phyloP scores from a whole-genome alignment of 2,329 filamentous ascomycete species.

The Microdochium nivale region DNA sequence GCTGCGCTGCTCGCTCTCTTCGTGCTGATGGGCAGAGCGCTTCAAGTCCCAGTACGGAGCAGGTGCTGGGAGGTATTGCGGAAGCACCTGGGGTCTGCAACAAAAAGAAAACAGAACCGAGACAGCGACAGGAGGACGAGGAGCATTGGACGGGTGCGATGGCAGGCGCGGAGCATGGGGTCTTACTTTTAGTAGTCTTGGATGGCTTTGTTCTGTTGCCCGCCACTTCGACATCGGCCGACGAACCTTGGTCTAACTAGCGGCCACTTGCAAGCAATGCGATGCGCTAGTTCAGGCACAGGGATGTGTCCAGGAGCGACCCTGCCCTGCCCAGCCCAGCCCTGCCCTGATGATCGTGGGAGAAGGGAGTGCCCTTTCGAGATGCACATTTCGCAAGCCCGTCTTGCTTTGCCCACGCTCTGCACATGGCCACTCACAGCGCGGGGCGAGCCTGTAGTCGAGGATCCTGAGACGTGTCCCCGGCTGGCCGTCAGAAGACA shows the following conservation, averaged over 20 bases:
- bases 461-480: no score
- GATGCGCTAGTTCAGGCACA: not conserved
- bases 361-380: no score
- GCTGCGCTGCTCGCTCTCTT: not conserved
- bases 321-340: not conserved
- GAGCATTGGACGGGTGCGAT: no score
- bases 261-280: not conserved
- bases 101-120: not conserved
- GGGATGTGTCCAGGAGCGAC: not conserved
- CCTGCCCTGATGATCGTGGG: no score
- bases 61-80: not conserved
- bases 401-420: no score
- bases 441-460: no score
- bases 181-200: not conserved
- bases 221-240: no score
- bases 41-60: not conserved
- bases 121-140: not conserved
- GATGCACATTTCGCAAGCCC: no score
- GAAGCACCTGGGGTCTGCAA: not conserved
- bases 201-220: not conserved
- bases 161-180: not conserved
- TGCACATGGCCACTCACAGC: no score
- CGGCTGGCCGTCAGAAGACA: no score
- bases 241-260: not conserved
- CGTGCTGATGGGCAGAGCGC: not conserved